phyloP scores from a whole-genome alignment of 1,139 yeast species.

The Maudiozyma humilis region DNA sequence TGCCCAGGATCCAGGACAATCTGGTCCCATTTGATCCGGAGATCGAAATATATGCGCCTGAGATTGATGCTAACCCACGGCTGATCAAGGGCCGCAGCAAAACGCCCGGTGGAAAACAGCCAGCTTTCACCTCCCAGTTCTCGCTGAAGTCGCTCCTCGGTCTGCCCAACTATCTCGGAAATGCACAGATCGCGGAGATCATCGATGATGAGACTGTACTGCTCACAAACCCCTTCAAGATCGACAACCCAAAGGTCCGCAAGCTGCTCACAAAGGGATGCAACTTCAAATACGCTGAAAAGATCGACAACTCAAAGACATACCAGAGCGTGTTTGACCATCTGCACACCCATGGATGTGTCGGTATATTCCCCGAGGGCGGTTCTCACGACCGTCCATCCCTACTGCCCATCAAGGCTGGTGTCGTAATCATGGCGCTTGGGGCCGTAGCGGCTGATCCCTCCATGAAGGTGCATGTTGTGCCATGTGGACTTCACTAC shows the following conservation, averaged over 20 bases:
- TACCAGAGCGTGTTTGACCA: constrained; percentile 78
- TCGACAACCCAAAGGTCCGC: constrained; percentile 36
- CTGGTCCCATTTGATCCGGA: constrained; percentile 34
- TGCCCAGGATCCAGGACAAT: constrained; percentile 83
- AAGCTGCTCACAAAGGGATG: constrained; percentile 47
- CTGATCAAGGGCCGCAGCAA: constrained; percentile 13
- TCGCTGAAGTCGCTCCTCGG: constrained; percentile 63
- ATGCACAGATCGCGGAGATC: constrained; percentile 60
- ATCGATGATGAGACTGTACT: constrained; percentile 65
- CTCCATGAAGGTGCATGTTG: constrained; percentile 67
- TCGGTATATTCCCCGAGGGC: constrained; percentile 97
- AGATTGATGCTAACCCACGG: constrained; percentile 9
- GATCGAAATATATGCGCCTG: constrained; percentile 11
- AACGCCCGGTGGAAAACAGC: constrained; percentile 11
- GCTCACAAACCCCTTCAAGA: constrained; percentile 67
- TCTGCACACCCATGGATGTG: constrained; percentile 66
- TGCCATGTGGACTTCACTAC: constrained; percentile 95
- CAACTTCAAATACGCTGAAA: constrained; percentile 63
- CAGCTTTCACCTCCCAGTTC: constrained; percentile 32
- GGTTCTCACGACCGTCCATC: constrained; percentile 95
- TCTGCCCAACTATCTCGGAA: constrained; percentile 72
- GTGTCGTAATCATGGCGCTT: constrained; percentile 95
- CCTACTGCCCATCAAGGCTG: constrained; percentile 84
- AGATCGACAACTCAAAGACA: constrained; percentile 77
- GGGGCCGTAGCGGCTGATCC: constrained; percentile 79